Percentiles rank a stretch among this genome's conserved stretches.
phyloP scores from a whole-genome alignment of 768 basidiomycete species.

The Auriscalpium orientale region DNA sequence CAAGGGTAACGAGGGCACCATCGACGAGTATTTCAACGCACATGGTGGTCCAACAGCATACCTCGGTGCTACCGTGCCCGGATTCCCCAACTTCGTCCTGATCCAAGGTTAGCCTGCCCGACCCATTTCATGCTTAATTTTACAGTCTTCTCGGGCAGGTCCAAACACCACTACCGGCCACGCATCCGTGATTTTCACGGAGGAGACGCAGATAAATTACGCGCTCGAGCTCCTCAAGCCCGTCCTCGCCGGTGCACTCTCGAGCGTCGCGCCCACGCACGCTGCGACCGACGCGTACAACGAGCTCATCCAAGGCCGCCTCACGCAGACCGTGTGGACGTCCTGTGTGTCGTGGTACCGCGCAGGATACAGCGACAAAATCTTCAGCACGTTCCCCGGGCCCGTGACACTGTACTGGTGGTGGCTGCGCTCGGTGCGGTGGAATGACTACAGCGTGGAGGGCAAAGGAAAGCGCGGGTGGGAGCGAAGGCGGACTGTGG shows the following conservation, averaged over 20 bases:
- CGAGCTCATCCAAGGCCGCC: slow-evolving; percentile 39
- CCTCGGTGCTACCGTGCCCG: slow-evolving; percentile 28
- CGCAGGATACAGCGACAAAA: slow-evolving; percentile 30
- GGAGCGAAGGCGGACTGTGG: slow-evolving; percentile 11
- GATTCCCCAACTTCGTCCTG: slow-evolving; percentile 15
- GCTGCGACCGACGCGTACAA: slow-evolving; percentile 45
- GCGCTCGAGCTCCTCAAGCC: slow-evolving; percentile 45
- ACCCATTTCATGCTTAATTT: neutral
- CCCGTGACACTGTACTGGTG: slow-evolving; percentile 46
- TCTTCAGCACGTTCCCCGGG: slow-evolving; percentile 47
- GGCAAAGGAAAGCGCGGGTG: slow-evolving; percentile 30
- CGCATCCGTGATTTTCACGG: slow-evolving; percentile 47
- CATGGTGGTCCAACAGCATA: slow-evolving; percentile 48
- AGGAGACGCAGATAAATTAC: slow-evolving; percentile 50
- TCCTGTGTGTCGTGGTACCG: slow-evolving; percentile 49
- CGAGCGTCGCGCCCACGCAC: slow-evolving; percentile 41
- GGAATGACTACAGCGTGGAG: slow-evolving; percentile 36
- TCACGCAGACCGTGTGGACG: slow-evolving; percentile 43
- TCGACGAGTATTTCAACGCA: slow-evolving; percentile 38
- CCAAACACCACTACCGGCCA: slow-evolving; percentile 55
- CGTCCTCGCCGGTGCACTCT: slow-evolving; percentile 38
- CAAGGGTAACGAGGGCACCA: slow-evolving; percentile 36
- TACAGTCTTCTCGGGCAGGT: neutral
- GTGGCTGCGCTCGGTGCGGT: slow-evolving; percentile 34
- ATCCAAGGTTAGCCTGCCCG: slow-evolving; percentile 5